phyloP scores from a whole-genome alignment of 169 alveolate species.

The Toxoplasma gondii region DNA sequence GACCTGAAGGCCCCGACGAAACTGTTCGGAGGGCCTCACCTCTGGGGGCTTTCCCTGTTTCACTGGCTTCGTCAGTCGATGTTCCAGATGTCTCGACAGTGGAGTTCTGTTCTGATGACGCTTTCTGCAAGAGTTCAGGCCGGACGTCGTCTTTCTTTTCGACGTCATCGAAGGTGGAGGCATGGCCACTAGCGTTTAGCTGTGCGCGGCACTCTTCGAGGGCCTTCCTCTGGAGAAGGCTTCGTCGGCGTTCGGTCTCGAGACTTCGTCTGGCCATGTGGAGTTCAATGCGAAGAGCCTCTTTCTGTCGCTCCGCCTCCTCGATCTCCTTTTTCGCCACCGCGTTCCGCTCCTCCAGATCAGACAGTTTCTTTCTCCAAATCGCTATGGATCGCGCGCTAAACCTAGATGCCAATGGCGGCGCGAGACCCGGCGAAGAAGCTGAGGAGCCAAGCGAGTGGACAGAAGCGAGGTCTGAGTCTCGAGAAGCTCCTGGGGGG shows the following conservation, averaged over 20 bases:
- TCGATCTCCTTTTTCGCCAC: background rate
- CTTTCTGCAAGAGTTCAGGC: no score
- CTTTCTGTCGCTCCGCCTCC: background rate
- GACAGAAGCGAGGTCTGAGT: no score
- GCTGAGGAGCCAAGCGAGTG: background rate
- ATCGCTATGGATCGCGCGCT: background rate
- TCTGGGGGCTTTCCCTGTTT: no score
- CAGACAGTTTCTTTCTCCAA: background rate
- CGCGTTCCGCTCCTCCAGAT: background rate
- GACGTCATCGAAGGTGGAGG: no score
- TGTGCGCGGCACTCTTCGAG: background rate
- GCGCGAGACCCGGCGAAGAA: background rate
- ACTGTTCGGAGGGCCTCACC: background rate
- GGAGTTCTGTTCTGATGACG: no score
- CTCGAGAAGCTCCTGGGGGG: no score
- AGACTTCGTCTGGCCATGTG: background rate
- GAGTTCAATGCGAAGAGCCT: background rate
- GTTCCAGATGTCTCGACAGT: no score
- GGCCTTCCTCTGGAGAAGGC: background rate
- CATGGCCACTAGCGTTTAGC: background rate
- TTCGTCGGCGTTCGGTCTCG: background rate
- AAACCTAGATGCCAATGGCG: background rate
- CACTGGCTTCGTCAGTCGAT: no score
- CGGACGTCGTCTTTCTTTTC: no score
- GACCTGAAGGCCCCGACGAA: background rate